phyloP scores from a whole-genome alignment of 2,329 filamentous ascomycete species.

The Westerdykella sp. region DNA sequence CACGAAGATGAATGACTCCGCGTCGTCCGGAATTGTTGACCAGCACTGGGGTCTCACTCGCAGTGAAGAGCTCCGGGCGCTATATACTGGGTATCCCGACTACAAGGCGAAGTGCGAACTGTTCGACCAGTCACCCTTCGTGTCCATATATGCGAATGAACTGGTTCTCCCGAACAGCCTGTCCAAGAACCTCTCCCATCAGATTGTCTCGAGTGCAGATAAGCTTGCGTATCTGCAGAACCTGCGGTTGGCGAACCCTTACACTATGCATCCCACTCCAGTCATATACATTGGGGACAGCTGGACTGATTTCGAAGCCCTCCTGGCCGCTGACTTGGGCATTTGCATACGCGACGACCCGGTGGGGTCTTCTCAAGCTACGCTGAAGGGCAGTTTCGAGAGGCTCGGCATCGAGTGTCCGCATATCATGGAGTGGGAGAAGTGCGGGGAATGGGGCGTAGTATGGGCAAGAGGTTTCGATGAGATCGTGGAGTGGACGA shows the following conservation, averaged over 20 bases:
- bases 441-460: conserved; percentile 11
- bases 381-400: conserved; percentile 29
- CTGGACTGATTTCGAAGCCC: conserved; percentile 43
- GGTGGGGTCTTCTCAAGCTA: conserved; percentile 29
- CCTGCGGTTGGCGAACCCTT: conserved; percentile 3
- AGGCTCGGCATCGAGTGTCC: conserved; percentile 24
- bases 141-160: too few relatives aligned
- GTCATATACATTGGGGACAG: conserved; percentile 46
- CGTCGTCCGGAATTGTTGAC: conserved; percentile 16
- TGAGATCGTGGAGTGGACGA: conserved; percentile 14
- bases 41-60: background rate
- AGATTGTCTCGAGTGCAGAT: conserved; percentile 35
- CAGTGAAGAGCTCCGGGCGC: conserved; percentile 1
- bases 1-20: too few relatives aligned
- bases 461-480: conserved; percentile 26
- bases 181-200: conserved; percentile 5
- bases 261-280: conserved; percentile 3
- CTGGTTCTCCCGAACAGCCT: too few relatives aligned
- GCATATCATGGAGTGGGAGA: conserved; percentile 12
- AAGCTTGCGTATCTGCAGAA: conserved; percentile 31
- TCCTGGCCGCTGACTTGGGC: conserved; percentile 42
- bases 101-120: too few relatives aligned
- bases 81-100: too few relatives aligned
- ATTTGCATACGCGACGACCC: conserved; percentile 41
- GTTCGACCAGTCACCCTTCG: too few relatives aligned